Base-by-base conservation (phyloP, 129 eudicot genomes). In the Centella asiatica region DNA sequence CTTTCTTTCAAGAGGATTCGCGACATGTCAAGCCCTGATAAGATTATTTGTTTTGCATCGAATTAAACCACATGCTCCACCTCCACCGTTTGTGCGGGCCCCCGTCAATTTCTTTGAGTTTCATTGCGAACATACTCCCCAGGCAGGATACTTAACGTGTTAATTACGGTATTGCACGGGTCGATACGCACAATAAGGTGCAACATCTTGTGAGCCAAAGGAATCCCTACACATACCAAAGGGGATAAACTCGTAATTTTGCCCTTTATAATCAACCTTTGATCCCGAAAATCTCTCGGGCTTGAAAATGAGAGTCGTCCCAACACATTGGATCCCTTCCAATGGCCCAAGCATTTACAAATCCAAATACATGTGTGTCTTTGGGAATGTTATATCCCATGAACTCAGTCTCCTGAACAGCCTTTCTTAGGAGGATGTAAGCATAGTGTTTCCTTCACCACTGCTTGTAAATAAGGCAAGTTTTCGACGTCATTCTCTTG, bases 211-310 rank as follows among this genome's bases (percentile, higher is more conserved):
- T 55, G 51, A 50, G 67, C 76, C 36, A 72, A 56, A 6, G 69
- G 69, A 46, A 72, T 17, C 1, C 75, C 75, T 0, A 62, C 62
- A 62, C 75, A 70, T 3, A 72, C 77, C 77, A 33, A 72, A 72
- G 20, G 77, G 77, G 0, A 72, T 26, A 9, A 72, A 29, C 24
- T 56, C 72, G 18, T 24, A 72, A 54, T 63, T 29, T 25, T 64
- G 64, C 0, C 76, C 76, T 29, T 42, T 64, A 19, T 20, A 42
- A 15, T 73, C 77, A 23, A 65, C 20, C 0, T 57, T 49, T 26
- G 67, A 56, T 14, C 44, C 67, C 8, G 65, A 33, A 27, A 73
- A 72, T 22, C 77, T 73, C 28, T 73, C 77, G 3, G 77, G 77
- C 47, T 42, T 28, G 25, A 73, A 73, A 33, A 3, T 10, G 14